A percentile compares a stretch with the other conserved stretches of the same genome.
phyloP scores from a whole-genome alignment of 1,284 basidiomycete species.

The Anthracocystis setariae region DNA sequence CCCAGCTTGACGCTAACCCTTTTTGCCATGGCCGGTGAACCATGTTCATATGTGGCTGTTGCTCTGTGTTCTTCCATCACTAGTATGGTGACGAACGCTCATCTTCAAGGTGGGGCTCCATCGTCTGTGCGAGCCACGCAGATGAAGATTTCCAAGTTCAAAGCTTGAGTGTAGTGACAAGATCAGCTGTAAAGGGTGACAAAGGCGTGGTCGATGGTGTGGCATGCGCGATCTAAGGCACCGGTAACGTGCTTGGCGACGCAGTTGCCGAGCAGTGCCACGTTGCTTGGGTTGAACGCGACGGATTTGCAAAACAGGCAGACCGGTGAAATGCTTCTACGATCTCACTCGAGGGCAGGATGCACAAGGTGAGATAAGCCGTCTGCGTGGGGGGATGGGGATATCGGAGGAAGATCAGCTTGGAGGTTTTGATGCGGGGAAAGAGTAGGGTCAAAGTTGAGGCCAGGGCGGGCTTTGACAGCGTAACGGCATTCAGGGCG shows the following conservation, averaged over 20 bases:
- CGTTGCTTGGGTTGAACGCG: slow-evolving; percentile 5
- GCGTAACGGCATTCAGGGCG: slow-evolving; percentile 1
- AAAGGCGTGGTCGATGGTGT: slow-evolving; percentile 2
- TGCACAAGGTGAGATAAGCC: slow-evolving; percentile 3
- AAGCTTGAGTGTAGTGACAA: too few species aligned
- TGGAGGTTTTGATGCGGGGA: slow-evolving; percentile 9
- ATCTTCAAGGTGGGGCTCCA: too few species aligned
- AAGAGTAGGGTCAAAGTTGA: slow-evolving; percentile 2
- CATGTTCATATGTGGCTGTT: too few species aligned
- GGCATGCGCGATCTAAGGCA: slow-evolving; percentile 12
- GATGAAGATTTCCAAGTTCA: too few species aligned
- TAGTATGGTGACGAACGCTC: too few species aligned
- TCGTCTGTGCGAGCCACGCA: too few species aligned
- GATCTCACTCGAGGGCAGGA: not conserved
- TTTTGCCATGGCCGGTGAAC: too few species aligned
- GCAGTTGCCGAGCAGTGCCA: slow-evolving; percentile 5
- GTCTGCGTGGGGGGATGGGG: slow-evolving; percentile 12
- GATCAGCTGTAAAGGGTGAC: not conserved
- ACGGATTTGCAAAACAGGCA: slow-evolving; percentile 4
- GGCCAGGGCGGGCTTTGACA: not conserved
- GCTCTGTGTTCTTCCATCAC: too few species aligned
- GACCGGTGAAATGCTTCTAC: not conserved
- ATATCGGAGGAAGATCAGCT: slow-evolving; percentile 3
- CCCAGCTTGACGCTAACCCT: too few species aligned
- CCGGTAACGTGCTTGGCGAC: slow-evolving; percentile 16